Evolutionary conservation across 2,329 filamentous ascomycete species (phyloP).

Genomic region (Penicillium sumatraense): DNA sequence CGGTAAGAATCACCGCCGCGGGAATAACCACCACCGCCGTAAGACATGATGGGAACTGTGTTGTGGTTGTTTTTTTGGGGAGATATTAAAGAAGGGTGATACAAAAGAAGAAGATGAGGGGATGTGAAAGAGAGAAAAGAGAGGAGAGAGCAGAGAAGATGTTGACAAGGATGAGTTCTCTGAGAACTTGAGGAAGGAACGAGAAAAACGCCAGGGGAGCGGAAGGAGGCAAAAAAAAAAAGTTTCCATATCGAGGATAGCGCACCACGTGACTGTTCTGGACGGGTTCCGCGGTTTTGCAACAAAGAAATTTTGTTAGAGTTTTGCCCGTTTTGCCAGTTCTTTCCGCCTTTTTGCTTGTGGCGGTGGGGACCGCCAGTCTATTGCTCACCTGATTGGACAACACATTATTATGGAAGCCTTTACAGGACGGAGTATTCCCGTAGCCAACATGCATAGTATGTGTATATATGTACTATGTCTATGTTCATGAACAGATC

Average conservation of each 20-base stretch:
- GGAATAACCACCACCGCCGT: conserved; percentile 59
- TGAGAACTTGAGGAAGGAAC: conserved; percentile 24
- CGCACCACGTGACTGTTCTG: neutral
- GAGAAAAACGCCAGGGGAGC: conserved; percentile 27
- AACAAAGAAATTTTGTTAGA: conserved; percentile 6
- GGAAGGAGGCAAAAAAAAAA: conserved; percentile 28
- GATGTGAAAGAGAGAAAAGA: neutral
- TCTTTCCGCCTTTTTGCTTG: too few relatives aligned
- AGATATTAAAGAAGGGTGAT: neutral
- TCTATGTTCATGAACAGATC: too few relatives aligned
- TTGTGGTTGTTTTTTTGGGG: neutral
- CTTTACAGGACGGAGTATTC: too few relatives aligned
- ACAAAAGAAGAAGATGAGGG: conserved; percentile 1
- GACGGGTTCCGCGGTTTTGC: neutral
- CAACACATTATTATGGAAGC: too few relatives aligned
- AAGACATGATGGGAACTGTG: conserved; percentile 64
- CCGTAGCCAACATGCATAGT: too few relatives aligned
- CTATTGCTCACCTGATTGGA: too few relatives aligned
- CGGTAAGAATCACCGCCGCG: conserved; percentile 62
- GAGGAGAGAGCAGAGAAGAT: conserved; percentile 14
- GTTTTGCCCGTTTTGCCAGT: too few relatives aligned
- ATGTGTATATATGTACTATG: too few relatives aligned
- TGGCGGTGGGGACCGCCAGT: too few relatives aligned
- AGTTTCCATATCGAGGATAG: conserved; percentile 34
- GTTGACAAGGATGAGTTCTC: conserved; percentile 24